Conservation (phyloP, 768 basidiomycete genomes). For the Lentinula sp. region DNA sequence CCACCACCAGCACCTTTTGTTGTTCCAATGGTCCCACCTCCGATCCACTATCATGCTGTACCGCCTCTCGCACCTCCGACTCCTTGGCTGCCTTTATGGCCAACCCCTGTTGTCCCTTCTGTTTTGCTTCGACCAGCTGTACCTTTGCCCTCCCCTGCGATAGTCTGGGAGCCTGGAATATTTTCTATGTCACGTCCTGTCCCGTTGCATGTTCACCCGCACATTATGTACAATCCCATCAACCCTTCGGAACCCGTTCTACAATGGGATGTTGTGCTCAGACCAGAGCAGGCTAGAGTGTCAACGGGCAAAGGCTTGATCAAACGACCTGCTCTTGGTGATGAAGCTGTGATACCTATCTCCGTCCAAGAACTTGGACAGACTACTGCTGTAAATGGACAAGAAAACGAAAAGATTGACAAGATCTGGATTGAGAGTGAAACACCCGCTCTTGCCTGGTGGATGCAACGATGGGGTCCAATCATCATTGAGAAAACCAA, state of each 20-base stretch:
- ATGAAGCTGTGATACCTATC: slow-evolving; percentile 24
- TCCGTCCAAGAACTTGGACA: slow-evolving; percentile 2
- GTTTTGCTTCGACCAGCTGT: not conserved
- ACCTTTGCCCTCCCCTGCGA: not conserved
- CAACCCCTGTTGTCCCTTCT: not conserved
- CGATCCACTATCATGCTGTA: not conserved
- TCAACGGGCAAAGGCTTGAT: slow-evolving; percentile 22
- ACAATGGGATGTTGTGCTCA: slow-evolving; percentile 37
- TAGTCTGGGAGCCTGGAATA: not conserved
- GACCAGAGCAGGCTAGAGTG: slow-evolving; percentile 27
- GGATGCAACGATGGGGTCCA: slow-evolving; percentile 46
- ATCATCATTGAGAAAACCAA: slow-evolving; percentile 31
- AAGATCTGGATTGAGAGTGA: slow-evolving; percentile 33
- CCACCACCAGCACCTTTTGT: not conserved
- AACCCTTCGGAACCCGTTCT: slow-evolving; percentile 28
- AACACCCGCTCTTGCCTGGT: slow-evolving; percentile 28
- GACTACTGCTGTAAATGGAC: not conserved
- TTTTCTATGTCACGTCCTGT: not conserved
- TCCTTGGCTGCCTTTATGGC: not conserved
- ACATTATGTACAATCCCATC: slow-evolving; percentile 30
- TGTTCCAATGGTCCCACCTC: not conserved
- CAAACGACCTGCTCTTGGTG: slow-evolving; percentile 22
- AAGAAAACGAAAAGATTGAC: not conserved
- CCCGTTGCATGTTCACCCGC: slow-evolving; percentile 17
- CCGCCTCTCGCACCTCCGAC: not conserved